Evolutionary conservation across 73 alveolate species (phyloP).

Genomic region (Paramecium bursaria): DNA sequence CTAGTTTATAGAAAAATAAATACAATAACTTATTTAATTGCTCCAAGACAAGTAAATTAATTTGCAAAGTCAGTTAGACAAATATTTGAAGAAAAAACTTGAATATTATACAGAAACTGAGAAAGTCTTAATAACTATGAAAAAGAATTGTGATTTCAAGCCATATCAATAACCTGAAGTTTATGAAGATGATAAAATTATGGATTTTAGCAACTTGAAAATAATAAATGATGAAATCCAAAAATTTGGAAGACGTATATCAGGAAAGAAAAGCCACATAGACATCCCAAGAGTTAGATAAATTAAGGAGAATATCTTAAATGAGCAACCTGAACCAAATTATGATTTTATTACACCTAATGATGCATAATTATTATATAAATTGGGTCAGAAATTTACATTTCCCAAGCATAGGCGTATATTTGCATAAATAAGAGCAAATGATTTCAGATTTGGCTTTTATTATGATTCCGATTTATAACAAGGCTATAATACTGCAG

Average conservation of each 20-base stretch:
- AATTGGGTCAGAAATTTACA: background rate
- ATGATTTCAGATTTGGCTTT: background rate
- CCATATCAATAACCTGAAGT: background rate
- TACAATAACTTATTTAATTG: background rate
- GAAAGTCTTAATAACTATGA: background rate
- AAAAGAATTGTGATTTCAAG: background rate
- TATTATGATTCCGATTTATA: background rate
- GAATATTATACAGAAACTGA: constrained; percentile 1
- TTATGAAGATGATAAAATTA: constrained; percentile 37
- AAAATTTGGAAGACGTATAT: constrained; percentile 1
- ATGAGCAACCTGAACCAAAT: too few relatives aligned
- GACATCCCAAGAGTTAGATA: constrained; percentile 3
- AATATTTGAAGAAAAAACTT: constrained; percentile 7
- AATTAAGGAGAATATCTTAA: background rate
- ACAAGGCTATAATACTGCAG: background rate
- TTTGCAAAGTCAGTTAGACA: background rate
- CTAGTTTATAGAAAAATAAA: background rate
- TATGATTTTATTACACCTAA: too few relatives aligned
- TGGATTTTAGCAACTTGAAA: constrained; percentile 42
- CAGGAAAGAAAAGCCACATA: background rate
- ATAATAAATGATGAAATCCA: constrained; percentile 19
- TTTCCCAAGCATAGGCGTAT: background rate
- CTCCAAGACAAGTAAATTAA: background rate
- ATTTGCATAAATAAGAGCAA: background rate
- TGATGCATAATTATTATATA: background rate